phyloP scores from a whole-genome alignment of 352 stramenopile species.

The Pythium phragmitis region DNA sequence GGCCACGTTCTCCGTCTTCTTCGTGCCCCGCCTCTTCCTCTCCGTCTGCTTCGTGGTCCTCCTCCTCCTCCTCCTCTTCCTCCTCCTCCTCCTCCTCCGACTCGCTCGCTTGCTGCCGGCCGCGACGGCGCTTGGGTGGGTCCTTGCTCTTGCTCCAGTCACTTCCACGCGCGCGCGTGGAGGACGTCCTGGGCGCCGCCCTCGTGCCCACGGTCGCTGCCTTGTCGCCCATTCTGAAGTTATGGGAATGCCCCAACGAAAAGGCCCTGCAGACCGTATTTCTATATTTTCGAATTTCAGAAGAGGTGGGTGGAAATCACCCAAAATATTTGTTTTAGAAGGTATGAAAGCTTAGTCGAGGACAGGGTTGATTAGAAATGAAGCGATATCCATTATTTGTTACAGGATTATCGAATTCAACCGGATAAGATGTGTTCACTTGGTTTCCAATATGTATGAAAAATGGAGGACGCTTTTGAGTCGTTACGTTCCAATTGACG shows the following conservation, averaged over 20 bases:
- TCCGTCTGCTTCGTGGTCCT: background rate
- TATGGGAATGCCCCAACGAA: background rate
- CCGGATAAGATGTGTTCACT: background rate
- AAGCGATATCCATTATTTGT: background rate
- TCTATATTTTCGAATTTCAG: background rate
- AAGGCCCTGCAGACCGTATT: background rate
- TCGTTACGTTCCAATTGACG: slow-evolving; percentile 7
- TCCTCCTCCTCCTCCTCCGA: slow-evolving; percentile 26
- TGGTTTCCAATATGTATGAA: slow-evolving; percentile 12
- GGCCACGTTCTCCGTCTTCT: slow-evolving; percentile 9
- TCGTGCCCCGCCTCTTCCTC: slow-evolving; percentile 18
- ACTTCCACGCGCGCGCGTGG: slow-evolving; percentile 16
- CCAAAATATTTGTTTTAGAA: background rate
- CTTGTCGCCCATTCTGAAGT: slow-evolving; percentile 19
- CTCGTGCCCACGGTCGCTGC: slow-evolving; percentile 32
- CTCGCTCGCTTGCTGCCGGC: slow-evolving; percentile 17
- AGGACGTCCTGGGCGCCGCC: slow-evolving; percentile 26
- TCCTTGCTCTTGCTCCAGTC: slow-evolving; percentile 25
- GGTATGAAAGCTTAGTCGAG: too few species aligned
- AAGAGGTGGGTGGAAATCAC: too few species aligned
- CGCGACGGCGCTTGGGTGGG: slow-evolving; percentile 7
- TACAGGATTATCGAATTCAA: background rate
- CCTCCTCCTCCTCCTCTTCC: background rate
- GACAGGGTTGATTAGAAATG: too few species aligned
- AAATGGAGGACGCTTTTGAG: slow-evolving; percentile 22